A percentile compares a stretch with the other conserved stretches of the same genome.
phyloP scores from a whole-genome alignment of 331 rosid species.

The Quercus phellos region DNA sequence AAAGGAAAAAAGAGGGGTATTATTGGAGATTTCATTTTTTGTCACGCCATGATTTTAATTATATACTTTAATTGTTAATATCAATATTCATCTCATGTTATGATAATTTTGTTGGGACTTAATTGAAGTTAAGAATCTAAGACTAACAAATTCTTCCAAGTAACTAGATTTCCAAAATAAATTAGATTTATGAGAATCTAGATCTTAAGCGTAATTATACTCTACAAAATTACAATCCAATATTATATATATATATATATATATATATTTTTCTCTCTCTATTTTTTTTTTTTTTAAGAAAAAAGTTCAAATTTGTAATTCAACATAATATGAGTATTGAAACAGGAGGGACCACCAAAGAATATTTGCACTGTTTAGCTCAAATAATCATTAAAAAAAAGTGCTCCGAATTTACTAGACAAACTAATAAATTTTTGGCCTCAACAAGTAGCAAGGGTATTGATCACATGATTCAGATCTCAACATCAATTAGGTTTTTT shows the following conservation, averaged over 20 bases:
- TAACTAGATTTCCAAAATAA: neutral
- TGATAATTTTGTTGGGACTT: neutral
- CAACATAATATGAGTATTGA: neutral
- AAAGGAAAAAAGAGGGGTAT: neutral
- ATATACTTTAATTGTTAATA: neutral
- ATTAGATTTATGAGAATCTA: neutral
- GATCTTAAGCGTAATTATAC: neutral
- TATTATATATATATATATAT: neutral
- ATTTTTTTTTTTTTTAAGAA: accelerated
- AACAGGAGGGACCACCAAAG: neutral
- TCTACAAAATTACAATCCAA: neutral
- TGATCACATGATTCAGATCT: neutral
- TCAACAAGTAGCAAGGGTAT: neutral
- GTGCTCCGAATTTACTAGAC: neutral
- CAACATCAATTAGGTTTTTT: neutral
- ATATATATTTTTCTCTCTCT: neutral
- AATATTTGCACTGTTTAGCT: no score
- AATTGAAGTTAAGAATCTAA: neutral
- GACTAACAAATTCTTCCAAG: neutral
- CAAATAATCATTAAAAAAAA: no score
- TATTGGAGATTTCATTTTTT: neutral
- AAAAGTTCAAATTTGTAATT: neutral
- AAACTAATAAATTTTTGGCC: neutral
- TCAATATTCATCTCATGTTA: neutral
- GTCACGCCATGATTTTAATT: no score